A percentile compares a stretch with the other conserved stretches of the same genome.
Conservation (phyloP, 2,329 filamentous ascomycete species). For the Mollisiaceae sp. region DNA sequence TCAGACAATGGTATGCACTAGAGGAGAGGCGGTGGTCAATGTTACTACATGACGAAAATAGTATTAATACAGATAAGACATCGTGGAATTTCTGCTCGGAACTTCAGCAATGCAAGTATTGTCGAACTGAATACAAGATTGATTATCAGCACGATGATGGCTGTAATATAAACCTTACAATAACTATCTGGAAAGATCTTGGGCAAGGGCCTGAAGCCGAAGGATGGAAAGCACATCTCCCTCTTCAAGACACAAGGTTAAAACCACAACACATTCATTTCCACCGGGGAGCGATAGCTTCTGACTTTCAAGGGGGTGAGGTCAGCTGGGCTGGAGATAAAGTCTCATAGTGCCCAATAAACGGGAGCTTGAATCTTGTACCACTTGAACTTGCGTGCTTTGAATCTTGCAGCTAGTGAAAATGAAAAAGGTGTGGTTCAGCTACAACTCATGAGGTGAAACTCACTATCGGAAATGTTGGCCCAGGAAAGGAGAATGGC, state of each 20-base stretch:
- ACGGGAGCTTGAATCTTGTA: constrained; percentile 18
- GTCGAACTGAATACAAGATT: constrained; percentile 22
- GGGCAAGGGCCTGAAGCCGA: constrained; percentile 21
- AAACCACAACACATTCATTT: neutral
- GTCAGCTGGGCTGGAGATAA: constrained; percentile 12
- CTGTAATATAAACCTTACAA: constrained; percentile 23
- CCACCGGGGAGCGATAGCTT: neutral
- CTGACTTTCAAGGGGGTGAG: constrained; percentile 10
- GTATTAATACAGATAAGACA: constrained; percentile 17
- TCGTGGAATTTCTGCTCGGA: constrained; percentile 19
- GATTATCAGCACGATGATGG: constrained; percentile 16
- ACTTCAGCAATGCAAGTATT: constrained; percentile 22
- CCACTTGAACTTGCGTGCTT: constrained; percentile 13
- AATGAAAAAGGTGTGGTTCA: no score
- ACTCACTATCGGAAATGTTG: no score
- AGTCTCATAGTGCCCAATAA: constrained; percentile 20
- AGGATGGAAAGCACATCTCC: constrained; percentile 22
- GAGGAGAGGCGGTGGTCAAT: constrained; percentile 20
- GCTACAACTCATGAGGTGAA: no score
- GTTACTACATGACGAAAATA: constrained; percentile 14
- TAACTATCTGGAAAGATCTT: constrained; percentile 25
- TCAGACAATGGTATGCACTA: constrained; percentile 11
- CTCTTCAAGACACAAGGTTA: neutral
- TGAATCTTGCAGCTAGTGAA: no score
- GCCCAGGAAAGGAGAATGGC: no score